Evolutionary conservation across 148 eudicot species (phyloP).

Genomic region (Heliamphora exappendiculata): DNA sequence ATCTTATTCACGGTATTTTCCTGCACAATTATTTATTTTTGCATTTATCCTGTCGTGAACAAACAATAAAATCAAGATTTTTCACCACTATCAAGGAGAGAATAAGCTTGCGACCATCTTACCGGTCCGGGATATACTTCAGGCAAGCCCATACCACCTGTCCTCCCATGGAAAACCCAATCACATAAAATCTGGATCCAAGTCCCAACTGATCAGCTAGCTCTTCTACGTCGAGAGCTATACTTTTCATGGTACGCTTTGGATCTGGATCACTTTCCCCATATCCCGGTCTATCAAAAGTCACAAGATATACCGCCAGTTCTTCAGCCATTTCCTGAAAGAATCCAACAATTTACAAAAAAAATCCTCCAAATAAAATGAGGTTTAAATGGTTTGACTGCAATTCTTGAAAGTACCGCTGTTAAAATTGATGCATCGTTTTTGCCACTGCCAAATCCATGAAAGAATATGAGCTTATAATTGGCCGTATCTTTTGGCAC

Average conservation of each 20-base stretch:
- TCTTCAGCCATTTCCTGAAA: conserved; percentile 43
- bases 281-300: conserved; percentile 77
- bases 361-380: conserved; percentile 11
- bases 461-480: conserved; percentile 41
- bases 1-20: neutral
- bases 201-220: conserved; percentile 63
- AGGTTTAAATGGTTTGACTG: neutral
- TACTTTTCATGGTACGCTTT: conserved; percentile 40
- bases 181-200: conserved; percentile 48
- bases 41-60: neutral
- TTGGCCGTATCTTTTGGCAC: conserved; percentile 47
- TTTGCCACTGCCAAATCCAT: conserved; percentile 35
- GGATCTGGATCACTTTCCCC: conserved; percentile 84
- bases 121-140: conserved; percentile 71
- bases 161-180: conserved; percentile 71
- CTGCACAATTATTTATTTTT: neutral
- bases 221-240: conserved; percentile 51
- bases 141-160: conserved; percentile 57
- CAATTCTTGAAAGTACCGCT: conserved; percentile 13
- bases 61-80: neutral
- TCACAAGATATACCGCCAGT: conserved; percentile 41
- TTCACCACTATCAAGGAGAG: neutral
- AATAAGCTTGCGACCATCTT: neutral
- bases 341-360: neutral
- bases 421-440: conserved; percentile 17